Evolutionary conservation across 2,329 filamentous ascomycete species (phyloP).

Genomic region (Meredithiella fracta): DNA sequence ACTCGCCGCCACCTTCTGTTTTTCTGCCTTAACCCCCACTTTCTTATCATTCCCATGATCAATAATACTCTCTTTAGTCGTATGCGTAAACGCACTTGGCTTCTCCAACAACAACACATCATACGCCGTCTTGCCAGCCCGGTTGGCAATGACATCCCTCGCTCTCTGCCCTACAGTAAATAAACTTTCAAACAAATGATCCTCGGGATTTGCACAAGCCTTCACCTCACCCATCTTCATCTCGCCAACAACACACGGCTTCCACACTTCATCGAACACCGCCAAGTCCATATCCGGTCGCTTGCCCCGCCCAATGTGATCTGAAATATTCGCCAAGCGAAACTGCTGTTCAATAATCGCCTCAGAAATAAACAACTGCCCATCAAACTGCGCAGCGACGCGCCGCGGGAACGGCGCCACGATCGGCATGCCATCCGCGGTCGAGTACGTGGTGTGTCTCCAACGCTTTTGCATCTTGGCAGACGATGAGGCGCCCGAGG

Average conservation of each 20-base stretch:
- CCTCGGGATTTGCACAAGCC: slow-evolving; percentile 27
- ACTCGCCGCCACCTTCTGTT: neutral
- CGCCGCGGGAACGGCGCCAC: slow-evolving; percentile 23
- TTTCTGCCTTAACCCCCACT: neutral
- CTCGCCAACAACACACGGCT: slow-evolving; percentile 25
- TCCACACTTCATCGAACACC: slow-evolving; percentile 27
- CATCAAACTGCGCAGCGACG: slow-evolving; percentile 27
- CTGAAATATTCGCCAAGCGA: slow-evolving; percentile 25
- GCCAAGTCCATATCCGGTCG: slow-evolving; percentile 20
- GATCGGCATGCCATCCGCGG: slow-evolving; percentile 17
- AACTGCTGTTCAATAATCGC: slow-evolving; percentile 33
- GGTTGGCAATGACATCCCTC: slow-evolving; percentile 10
- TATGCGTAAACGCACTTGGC: slow-evolving; percentile 16
- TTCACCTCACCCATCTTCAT: slow-evolving; percentile 9
- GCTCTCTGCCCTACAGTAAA: slow-evolving; percentile 26
- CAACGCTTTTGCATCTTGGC: slow-evolving; percentile 15
- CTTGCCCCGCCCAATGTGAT: slow-evolving; percentile 29
- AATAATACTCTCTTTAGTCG: neutral
- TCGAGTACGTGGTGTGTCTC: slow-evolving; percentile 12
- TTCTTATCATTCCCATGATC: slow-evolving; percentile 9
- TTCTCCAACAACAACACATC: slow-evolving; percentile 15
- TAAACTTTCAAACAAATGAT: slow-evolving; percentile 36
- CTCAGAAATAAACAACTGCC: slow-evolving; percentile 26
- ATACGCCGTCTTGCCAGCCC: slow-evolving; percentile 3
- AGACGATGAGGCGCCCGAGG: slow-evolving; percentile 9